These are phyloP conservation scores for Cercospora nicotianae DNA, from an alignment of 2,329 filamentous ascomycete genomes.

Conservation along the genomic window DNA sequence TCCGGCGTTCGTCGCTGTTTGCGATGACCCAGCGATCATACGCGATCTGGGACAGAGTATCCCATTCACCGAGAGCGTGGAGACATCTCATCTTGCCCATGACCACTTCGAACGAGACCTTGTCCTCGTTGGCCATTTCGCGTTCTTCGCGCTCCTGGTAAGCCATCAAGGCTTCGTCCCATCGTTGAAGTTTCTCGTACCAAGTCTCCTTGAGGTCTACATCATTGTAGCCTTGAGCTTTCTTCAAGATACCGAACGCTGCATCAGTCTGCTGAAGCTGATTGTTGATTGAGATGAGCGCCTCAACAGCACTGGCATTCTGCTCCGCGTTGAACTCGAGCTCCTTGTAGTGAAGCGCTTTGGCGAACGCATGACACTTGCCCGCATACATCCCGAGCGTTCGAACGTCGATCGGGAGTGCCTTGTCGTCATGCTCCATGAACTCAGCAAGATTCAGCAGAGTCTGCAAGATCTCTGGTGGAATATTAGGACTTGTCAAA, in stretches of 20 bases:
- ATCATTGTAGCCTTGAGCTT: slow-evolving; percentile 92
- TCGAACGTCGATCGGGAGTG: slow-evolving; percentile 93
- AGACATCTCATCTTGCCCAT: slow-evolving; percentile 99
- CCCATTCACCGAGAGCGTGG: slow-evolving; percentile 97
- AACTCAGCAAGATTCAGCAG: slow-evolving; percentile 96
- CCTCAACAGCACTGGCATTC: slow-evolving; percentile 91
- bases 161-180: slow-evolving; percentile 93
- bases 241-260: slow-evolving; percentile 93
- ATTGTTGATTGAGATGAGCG: slow-evolving; percentile 98
- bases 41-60: slow-evolving; percentile 81
- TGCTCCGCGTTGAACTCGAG: slow-evolving; percentile 97
- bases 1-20: slow-evolving; percentile 78
- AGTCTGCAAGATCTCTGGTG: slow-evolving; percentile 90
- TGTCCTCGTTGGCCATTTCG: slow-evolving; percentile 46
- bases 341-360: slow-evolving; percentile 98
- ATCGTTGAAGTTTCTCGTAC: slow-evolving; percentile 97
- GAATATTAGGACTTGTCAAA: slow-evolving; percentile 91
- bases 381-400: slow-evolving; percentile 92
- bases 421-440: slow-evolving; percentile 99
- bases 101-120: slow-evolving; percentile 80
- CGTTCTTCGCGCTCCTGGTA: slow-evolving; percentile 84
- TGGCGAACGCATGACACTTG: slow-evolving; percentile 96
- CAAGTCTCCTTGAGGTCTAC: slow-evolving; percentile 96
- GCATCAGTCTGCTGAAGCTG: slow-evolving; percentile 98
- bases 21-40: slow-evolving; percentile 94